Conservation (phyloP, 2,329 filamentous ascomycete species). For the Byssochlamys sp. region DNA sequence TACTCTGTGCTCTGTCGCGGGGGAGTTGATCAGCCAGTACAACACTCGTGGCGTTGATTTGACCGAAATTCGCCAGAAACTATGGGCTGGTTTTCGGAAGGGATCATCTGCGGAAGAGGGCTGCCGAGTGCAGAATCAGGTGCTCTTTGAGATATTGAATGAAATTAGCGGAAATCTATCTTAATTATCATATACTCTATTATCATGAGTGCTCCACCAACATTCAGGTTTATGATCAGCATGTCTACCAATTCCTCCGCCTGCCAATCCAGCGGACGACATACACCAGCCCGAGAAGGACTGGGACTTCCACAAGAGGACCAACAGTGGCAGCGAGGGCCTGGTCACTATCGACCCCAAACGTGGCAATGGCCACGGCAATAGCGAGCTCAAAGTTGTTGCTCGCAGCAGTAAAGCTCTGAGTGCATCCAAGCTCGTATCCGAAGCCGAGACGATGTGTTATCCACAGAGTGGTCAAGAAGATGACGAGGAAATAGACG, state of each 20-base stretch:
- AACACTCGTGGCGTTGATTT: slow-evolving; percentile 27
- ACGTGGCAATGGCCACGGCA: slow-evolving; percentile 73
- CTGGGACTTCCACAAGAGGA: slow-evolving; percentile 76
- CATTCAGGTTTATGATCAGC: neutral
- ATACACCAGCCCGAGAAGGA: slow-evolving; percentile 69
- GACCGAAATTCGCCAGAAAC: slow-evolving; percentile 24
- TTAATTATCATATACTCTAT: neutral
- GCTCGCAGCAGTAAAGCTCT: slow-evolving; percentile 80
- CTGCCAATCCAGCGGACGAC: slow-evolving; percentile 46
- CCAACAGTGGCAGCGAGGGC: slow-evolving; percentile 75
- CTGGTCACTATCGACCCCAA: slow-evolving; percentile 66
- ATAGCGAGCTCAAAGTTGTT: slow-evolving; percentile 93
- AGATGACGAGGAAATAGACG: slow-evolving; percentile 70
- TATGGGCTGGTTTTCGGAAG: slow-evolving; percentile 26
- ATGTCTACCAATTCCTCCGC: slow-evolving; percentile 7
- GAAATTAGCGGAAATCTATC: slow-evolving; percentile 22
- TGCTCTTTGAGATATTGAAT: slow-evolving; percentile 33
- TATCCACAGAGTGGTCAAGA: slow-evolving; percentile 57
- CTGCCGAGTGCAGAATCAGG: slow-evolving; percentile 31
- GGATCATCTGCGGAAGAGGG: slow-evolving; percentile 18
- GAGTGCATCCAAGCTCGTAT: slow-evolving; percentile 61
- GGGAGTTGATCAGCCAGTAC: slow-evolving; percentile 29
- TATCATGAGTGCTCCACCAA: neutral
- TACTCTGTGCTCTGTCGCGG: slow-evolving; percentile 30
- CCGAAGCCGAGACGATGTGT: slow-evolving; percentile 60